Evolutionary conservation across 2,329 filamentous ascomycete species (phyloP), one percentile per base, ranked within the genome.

Genomic region (Truncatella angustata): DNA sequence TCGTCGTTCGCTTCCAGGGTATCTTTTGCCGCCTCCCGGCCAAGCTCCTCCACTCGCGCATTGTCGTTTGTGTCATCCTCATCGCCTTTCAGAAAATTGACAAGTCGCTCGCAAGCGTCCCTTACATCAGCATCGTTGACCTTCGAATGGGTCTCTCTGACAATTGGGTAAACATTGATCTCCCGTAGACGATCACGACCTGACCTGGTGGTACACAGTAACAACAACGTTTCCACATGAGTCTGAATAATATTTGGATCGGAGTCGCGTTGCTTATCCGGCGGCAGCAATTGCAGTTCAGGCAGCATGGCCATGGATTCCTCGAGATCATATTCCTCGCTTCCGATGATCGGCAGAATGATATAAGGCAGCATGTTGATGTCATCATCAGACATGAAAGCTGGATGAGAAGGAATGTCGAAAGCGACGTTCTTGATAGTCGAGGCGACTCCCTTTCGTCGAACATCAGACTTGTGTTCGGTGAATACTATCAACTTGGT

Each of bases 351-450:
- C 0, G 94, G 93, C 5, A 97, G 78, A 9, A 99, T 74, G 14
- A 97, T 76, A 68, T 97, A 97, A 0, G 93, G 92, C 4, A 97
- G 73, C 14, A 97, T 80, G 61, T 96, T 87, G 46, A 92, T 85
- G 35, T 85, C 85, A 16, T 86, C 81, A 48, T 88, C 84, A 1
- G 81, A 79, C 42, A 97, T 72, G 49, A 96, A 85, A 2, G 78
- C 73, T 0, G 82, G 75, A 63, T 97, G 93, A 0, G 87, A 81
- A 3, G 82, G 71, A 5, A 93, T 72, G 62, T 95, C 88, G 66
- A 99, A 97, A 5, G 90, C 85, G 26, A 90, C 84, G 66, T 99
- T 99, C 71, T 97, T 97, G 67, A 99, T 91, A 9, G 91, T 94
- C 55, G 87, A 91, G 6, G 93, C 93, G n/a, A 97, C 92, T n/a